Evolutionary conservation across 495 filamentous ascomycete genomes (phyloP).

Genomic region (Corynascus novoguineensis): DNA sequence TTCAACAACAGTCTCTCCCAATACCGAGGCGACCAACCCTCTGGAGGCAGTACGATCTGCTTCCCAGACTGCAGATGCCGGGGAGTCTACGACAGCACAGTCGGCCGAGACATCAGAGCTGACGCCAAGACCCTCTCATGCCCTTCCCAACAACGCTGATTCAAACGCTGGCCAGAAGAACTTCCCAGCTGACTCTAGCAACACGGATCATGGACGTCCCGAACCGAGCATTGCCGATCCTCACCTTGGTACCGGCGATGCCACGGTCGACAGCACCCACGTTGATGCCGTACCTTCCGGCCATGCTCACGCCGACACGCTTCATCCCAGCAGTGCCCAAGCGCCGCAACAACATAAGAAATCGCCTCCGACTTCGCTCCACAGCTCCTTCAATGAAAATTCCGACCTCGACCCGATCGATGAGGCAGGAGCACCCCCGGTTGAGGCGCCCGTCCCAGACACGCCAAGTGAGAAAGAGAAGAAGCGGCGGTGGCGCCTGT

Average conservation of each 20-base stretch:
- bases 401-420: conserved; percentile 71
- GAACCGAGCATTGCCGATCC: not conserved
- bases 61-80: conserved; percentile 24
- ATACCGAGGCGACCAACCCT: conserved; percentile 32
- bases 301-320: conserved; percentile 33
- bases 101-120: conserved; percentile 28
- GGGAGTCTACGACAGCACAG: conserved; percentile 19
- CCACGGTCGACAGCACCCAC: not conserved
- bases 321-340: conserved; percentile 38
- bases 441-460: conserved; percentile 38
- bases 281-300: conserved; percentile 25
- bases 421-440: conserved; percentile 36
- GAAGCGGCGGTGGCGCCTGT: conserved; percentile 71
- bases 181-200: not conserved
- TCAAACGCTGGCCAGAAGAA: too few species aligned
- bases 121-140: conserved; percentile 32
- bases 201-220: too few species aligned
- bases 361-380: conserved; percentile 64
- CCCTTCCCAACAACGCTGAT: conserved; percentile 29
- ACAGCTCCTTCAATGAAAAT: conserved; percentile 70
- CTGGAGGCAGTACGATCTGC: conserved; percentile 31
- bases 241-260: not conserved
- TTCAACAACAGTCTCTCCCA: conserved; percentile 35
- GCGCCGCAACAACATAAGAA: conserved; percentile 54
- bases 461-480: conserved; percentile 60